Conservation (phyloP, 2,329 filamentous ascomycete species). For the Monosporascus sp. region DNA sequence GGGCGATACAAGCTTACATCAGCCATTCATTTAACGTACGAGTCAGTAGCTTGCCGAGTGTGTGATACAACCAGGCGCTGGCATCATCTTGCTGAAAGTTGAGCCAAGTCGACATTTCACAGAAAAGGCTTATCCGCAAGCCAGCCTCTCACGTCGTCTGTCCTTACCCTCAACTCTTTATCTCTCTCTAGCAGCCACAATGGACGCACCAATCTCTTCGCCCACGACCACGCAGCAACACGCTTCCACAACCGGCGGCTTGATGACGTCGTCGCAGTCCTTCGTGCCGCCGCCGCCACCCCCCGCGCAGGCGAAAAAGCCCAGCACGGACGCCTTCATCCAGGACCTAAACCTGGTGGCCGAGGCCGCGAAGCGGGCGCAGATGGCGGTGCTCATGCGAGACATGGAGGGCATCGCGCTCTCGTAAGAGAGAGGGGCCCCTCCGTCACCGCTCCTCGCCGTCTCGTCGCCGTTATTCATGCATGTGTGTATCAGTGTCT, state of each 20-base stretch:
- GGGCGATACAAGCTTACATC: not conserved
- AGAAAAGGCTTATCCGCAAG: no score
- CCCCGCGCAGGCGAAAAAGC: slow-evolving; percentile 15
- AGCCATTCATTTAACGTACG: not conserved
- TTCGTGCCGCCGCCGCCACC: slow-evolving; percentile 19
- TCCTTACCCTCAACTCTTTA: no score
- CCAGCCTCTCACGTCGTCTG: no score
- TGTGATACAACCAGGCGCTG: not conserved
- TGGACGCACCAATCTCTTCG: slow-evolving; percentile 27
- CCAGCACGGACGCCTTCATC: slow-evolving; percentile 55
- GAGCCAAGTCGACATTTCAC: not conserved
- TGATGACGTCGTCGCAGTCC: slow-evolving; percentile 9
- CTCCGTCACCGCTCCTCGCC: not conserved
- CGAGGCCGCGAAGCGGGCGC: slow-evolving; percentile 87
- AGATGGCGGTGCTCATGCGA: slow-evolving; percentile 82
- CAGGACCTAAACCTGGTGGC: slow-evolving; percentile 81
- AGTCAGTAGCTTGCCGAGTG: not conserved
- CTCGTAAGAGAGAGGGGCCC: slow-evolving; percentile 22
- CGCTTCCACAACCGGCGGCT: slow-evolving; percentile 7
- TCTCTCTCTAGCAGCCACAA: slow-evolving; percentile 7
- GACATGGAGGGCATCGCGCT: slow-evolving; percentile 73
- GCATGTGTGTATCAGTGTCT: no score
- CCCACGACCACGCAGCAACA: slow-evolving; percentile 15
- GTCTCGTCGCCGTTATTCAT: no score
- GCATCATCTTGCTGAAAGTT: no score